Evolutionary conservation across 2,329 filamentous ascomycete species (phyloP), one percentile per base, ranked within the genome.

Genomic region (Trichoderma breve): DNA sequence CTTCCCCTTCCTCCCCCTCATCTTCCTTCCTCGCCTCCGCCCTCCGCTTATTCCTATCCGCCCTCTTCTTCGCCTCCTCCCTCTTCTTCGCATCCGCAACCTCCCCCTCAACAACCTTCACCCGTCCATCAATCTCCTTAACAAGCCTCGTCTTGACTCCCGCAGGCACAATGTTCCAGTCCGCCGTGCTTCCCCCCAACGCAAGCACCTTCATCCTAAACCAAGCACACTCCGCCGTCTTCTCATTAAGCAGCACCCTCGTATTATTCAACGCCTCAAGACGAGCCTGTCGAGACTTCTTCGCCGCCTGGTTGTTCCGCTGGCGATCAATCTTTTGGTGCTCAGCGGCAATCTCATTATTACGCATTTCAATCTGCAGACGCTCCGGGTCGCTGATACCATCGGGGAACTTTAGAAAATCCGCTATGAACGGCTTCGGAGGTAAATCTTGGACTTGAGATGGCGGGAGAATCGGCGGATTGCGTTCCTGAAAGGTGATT

Each of bases 301-400:
- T 81, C 28, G 82, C 82, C 0, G 82, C 80, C 43, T 75, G 71
- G 72, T 83, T 83, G 76, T 84, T 84, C 5, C 82, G 76, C 55
- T 77, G 71, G 2, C 79, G 76, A 21, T 82, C 78, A 2, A 78
- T 61, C 4, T 28, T 63, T 71, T 78, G 76, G 9, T 75, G 74
- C 24, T 74, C 65, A 4, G 71, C 70, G 3, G 79, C 76, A 47
- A 81, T 76, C 6, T 60, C 14, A 65, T 82, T 80, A 71, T 79
- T 79, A 7, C 72, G 70, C 0, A 62, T 73, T 24, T 76, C 74
- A 2, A 79, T 73, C 1, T 68, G 7, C 1, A 47, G 28, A 0
- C 74, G 73, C 21, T 74, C 69, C 7, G 74, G 39, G 2, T 68
- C 62, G 15, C 24, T 61, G 14, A 76, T 72, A 3, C 70, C 75